Conservation (phyloP, 1,284 basidiomycete genomes). For the Moniliella sp. region DNA sequence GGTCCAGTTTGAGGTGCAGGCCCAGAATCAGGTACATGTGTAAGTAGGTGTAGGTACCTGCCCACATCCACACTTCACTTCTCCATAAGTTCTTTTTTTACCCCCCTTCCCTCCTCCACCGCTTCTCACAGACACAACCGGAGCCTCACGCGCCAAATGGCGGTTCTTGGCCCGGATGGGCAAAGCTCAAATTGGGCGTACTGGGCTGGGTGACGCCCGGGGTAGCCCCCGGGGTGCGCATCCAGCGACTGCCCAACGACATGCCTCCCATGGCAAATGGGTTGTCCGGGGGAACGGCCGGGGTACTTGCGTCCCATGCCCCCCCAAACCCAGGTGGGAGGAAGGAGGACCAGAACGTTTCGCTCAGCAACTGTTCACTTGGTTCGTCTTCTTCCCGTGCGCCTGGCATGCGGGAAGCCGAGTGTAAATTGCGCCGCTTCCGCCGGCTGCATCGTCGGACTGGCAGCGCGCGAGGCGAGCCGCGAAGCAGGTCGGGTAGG, state of each 20-base stretch:
- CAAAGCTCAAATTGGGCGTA: neutral
- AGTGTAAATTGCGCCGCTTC: neutral
- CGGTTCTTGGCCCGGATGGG: too few relatives aligned
- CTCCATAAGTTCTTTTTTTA: too few relatives aligned
- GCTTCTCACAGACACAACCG: too few relatives aligned
- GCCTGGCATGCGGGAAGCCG: neutral
- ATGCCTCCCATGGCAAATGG: neutral
- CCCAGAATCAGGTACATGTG: too few relatives aligned
- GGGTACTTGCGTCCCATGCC: neutral
- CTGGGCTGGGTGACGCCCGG: neutral
- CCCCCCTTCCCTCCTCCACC: too few relatives aligned
- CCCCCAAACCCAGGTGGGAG: slow-evolving; percentile 17
- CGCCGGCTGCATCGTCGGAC: neutral
- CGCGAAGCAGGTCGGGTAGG: too few relatives aligned
- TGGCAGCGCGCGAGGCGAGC: too few relatives aligned
- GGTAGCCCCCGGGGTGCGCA: neutral
- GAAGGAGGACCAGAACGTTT: slow-evolving; percentile 18
- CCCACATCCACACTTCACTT: too few relatives aligned
- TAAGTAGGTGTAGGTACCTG: too few relatives aligned
- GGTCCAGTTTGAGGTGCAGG: too few relatives aligned
- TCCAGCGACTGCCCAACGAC: neutral
- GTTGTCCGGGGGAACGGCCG: neutral
- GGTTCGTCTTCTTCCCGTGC: slow-evolving; percentile 2
- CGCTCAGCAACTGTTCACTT: slow-evolving; percentile 6
- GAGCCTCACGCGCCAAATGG: too few relatives aligned